Evolutionary conservation across 805 yeast genomes (phyloP).

Genomic region (Metschnikowia corniflorae): DNA sequence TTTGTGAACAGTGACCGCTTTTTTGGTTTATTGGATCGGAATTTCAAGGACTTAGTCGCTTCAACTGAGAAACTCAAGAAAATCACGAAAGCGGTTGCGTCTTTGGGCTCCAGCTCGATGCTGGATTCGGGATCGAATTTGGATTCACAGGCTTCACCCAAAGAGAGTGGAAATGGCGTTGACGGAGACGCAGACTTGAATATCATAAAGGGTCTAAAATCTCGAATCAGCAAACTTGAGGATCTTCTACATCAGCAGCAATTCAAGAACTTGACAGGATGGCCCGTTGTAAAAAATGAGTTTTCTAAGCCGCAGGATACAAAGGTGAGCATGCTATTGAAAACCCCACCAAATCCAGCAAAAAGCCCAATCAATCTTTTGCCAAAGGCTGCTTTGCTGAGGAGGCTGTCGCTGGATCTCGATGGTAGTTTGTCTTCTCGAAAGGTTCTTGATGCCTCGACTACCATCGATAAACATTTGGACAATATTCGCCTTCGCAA

Average conservation of each 20-base stretch:
- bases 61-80: slow-evolving; percentile 36
- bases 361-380: slow-evolving; percentile 28
- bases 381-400: slow-evolving; percentile 1
- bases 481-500: slow-evolving; percentile 38
- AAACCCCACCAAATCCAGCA: slow-evolving; percentile 1
- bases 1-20: slow-evolving; percentile 26
- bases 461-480: slow-evolving; percentile 39
- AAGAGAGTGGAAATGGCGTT: slow-evolving; percentile 8
- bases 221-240: slow-evolving; percentile 73
- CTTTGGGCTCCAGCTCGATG: slow-evolving; percentile 21
- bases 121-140: not conserved
- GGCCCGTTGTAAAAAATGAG: slow-evolving; percentile 30
- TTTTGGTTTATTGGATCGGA: slow-evolving; percentile 38
- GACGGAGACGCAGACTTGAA: slow-evolving; percentile 28
- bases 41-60: slow-evolving; percentile 43
- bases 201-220: slow-evolving; percentile 58
- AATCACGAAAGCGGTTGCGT: slow-evolving; percentile 29
- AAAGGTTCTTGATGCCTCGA: slow-evolving; percentile 32
- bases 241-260: slow-evolving; percentile 72
- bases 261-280: slow-evolving; percentile 48
- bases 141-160: slow-evolving; percentile 8
- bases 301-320: slow-evolving; percentile 1
- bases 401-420: slow-evolving; percentile 4
- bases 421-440: slow-evolving; percentile 4
- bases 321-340: slow-evolving; percentile 16